A percentile compares a stretch with the other conserved stretches of the same genome.
Conservation (phyloP, 495 filamentous ascomycete species). For the Talaromyces stipitatus region DNA sequence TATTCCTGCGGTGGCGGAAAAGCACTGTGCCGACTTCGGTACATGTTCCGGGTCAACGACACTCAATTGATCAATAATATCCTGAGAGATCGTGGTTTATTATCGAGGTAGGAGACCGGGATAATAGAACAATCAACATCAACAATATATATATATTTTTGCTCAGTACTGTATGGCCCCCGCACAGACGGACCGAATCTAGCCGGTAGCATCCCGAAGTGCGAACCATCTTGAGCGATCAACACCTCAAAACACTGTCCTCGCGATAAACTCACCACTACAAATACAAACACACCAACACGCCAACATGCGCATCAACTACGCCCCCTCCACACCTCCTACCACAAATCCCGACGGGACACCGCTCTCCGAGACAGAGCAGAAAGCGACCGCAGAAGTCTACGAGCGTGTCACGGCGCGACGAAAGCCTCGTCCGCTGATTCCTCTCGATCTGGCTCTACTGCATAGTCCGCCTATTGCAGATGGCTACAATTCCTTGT, state of each 20-base stretch:
- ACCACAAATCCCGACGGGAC: constrained; percentile 31
- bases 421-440: constrained; percentile 54
- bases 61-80: neutral
- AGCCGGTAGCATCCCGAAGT: no score
- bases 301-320: constrained; percentile 62
- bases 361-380: constrained; percentile 9
- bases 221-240: no score
- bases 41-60: neutral
- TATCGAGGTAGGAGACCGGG: no score
- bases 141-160: no score
- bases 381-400: constrained; percentile 37
- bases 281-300: neutral
- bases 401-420: constrained; percentile 54
- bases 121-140: no score
- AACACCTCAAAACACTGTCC: no score
- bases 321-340: constrained; percentile 51
- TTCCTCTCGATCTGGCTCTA: constrained; percentile 64
- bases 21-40: neutral
- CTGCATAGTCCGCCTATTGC: constrained; percentile 66
- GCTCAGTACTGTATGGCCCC: no score
- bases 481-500: constrained; percentile 75
- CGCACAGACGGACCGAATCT: no score
- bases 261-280: no score
- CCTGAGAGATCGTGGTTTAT: neutral
- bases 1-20: neutral